phyloP scores from a whole-genome alignment of 2,329 filamentous ascomycete species.

The Bertia moriformis region DNA sequence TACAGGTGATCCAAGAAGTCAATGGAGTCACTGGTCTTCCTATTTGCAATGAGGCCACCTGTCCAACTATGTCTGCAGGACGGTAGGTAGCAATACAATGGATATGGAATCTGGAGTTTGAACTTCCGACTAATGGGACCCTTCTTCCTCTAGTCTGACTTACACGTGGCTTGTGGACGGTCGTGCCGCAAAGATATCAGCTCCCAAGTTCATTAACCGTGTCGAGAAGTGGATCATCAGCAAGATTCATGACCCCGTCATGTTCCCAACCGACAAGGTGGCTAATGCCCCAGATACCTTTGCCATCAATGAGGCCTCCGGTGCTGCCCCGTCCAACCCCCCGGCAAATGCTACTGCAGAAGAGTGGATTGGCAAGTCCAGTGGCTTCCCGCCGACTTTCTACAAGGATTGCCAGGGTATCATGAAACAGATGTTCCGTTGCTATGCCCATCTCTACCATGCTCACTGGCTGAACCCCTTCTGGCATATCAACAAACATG shows the following conservation, averaged over 20 bases:
- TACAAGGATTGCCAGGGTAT: constrained; percentile 49
- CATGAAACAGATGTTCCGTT: constrained; percentile 57
- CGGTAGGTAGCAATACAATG: neutral
- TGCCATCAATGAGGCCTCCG: constrained; percentile 7
- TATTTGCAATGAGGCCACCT: constrained; percentile 1
- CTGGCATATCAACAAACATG: constrained; percentile 30
- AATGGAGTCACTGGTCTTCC: neutral
- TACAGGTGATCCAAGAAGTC: constrained; percentile 1
- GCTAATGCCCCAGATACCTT: neutral
- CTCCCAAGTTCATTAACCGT: constrained; percentile 11
- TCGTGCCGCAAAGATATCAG: constrained; percentile 10
- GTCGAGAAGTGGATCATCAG: constrained; percentile 12
- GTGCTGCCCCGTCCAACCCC: constrained; percentile 2
- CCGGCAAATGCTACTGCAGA: neutral
- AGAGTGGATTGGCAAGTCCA: constrained; percentile 48
- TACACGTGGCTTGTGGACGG: constrained; percentile 13
- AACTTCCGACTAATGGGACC: neutral
- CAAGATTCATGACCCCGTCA: constrained; percentile 10
- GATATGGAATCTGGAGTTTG: neutral
- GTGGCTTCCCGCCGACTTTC: constrained; percentile 51
- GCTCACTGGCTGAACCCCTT: constrained; percentile 43
- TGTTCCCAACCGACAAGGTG: constrained; percentile 7
- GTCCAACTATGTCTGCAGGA: constrained; percentile 1
- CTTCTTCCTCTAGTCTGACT: constrained; percentile 6
- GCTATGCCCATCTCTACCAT: constrained; percentile 60